Conservation (phyloP, 148 eudicot species). For the Vaccinium myrtillus region DNA sequence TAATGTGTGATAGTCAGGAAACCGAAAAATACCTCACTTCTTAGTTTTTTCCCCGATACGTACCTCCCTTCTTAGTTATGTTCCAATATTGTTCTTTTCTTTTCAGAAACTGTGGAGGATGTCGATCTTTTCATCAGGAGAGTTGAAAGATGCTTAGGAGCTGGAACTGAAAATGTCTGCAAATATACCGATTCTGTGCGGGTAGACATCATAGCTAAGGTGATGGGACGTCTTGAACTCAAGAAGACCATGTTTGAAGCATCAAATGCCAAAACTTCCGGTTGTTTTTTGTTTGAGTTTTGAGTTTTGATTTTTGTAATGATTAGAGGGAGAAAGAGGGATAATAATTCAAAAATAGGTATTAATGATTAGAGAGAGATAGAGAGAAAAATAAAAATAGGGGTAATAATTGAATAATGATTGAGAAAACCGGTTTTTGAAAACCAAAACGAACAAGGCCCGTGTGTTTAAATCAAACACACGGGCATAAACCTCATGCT, state of each 20-base stretch:
- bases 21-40: too few species aligned
- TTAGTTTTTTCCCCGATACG: too few species aligned
- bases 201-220: conserved; percentile 77
- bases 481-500: too few species aligned
- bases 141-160: conserved; percentile 93
- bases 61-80: neutral
- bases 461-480: conserved; percentile 37
- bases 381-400: too few species aligned
- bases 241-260: conserved; percentile 96
- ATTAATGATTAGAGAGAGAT: too few species aligned
- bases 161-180: conserved; percentile 93
- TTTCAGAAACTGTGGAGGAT: conserved; percentile 78
- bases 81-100: neutral
- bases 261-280: conserved; percentile 63
- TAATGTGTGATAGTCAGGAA: neutral
- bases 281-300: too few species aligned
- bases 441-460: too few species aligned
- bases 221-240: conserved; percentile 79
- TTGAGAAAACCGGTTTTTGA: too few species aligned
- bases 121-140: conserved; percentile 71
- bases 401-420: too few species aligned
- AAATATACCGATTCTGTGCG: conserved; percentile 62
- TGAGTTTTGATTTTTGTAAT: too few species aligned
- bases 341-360: too few species aligned
- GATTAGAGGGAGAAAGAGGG: too few species aligned